Base-by-base conservation (phyloP, 139 green algal genomes). In the Chlamydomonas schloesseri region DNA sequence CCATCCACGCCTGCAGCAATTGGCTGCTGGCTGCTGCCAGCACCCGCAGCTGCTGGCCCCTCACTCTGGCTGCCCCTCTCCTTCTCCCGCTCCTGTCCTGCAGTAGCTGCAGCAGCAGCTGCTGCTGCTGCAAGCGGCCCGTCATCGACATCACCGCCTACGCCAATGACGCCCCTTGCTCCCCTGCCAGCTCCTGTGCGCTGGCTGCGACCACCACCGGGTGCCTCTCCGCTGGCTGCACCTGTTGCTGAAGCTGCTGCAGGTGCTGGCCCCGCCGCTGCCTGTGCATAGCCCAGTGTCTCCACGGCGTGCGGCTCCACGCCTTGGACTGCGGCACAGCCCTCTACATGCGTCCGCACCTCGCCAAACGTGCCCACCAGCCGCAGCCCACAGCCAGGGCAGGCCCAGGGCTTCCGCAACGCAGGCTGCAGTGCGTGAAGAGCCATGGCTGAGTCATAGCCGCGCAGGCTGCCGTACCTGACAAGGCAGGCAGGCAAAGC, bases 351-450 rank as follows among this genome's bases (percentile, higher is more conserved):
- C 18, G 42, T 21, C 5, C 29, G 57, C 11, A 73, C 58, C 31
- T 42, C 58, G 3, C 3, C 46, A 28, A n/a, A 55, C 10, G 29
- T 71, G 21, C 31, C 58, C 72, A 88, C 80, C 46, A 89, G 42
- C 34, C 83, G 83, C 6, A 55, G 31, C 15, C 24, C 28, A 76
- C 89, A 90, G 29, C 80, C 84, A 8, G 89, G 86, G 78, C 89
- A 92, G 1, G 53, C 55, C 89, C 89, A 90, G 42, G 87, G 72
- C 28, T 82, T 76, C 28, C 89, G 71, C 36, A 92, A 55, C 34
- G 82, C 77, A 9, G 89, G 86, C 47, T 86, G 76, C 78, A 88
- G 47, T 4, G 89, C 76, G 46, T 92, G 89, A 0, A 84, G 67
- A 13, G 78, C 77, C 72, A 89, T 36, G 11, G 65, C 81, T 0